Evolutionary conservation across 768 basidiomycete species (phyloP).

Genomic region (Calocera viscosa): DNA sequence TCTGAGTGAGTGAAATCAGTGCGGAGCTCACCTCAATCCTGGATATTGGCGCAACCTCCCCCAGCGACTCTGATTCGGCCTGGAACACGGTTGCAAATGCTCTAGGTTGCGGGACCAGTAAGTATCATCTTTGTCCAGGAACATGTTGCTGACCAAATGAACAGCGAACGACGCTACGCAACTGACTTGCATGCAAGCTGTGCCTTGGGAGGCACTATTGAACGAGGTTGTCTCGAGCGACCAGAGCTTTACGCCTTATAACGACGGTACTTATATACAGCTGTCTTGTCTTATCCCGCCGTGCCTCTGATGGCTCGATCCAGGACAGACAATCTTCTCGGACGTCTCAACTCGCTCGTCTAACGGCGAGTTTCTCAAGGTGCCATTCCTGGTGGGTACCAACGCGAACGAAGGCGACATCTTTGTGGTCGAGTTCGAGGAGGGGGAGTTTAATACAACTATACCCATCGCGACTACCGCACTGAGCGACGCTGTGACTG

Average conservation of each 20-base stretch:
- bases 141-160: not conserved
- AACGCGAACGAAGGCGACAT: not conserved
- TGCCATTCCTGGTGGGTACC: not conserved
- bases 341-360: not conserved
- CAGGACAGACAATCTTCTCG: not conserved
- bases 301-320: not conserved
- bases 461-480: not conserved
- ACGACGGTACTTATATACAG: not conserved
- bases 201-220: not conserved
- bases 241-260: not conserved
- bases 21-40: not conserved
- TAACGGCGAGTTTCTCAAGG: not conserved
- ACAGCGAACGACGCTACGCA: not conserved
- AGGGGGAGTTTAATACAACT: not conserved
- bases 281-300: no score
- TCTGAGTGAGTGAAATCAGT: not conserved
- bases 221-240: not conserved
- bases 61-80: not conserved
- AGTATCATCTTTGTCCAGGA: not conserved
- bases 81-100: constrained; percentile 3
- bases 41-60: not conserved
- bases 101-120: not conserved
- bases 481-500: not conserved
- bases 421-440: not conserved
- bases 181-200: not conserved